Conservation (phyloP, 176 grass and related monocot genomes). For the Oryza punctata region DNA sequence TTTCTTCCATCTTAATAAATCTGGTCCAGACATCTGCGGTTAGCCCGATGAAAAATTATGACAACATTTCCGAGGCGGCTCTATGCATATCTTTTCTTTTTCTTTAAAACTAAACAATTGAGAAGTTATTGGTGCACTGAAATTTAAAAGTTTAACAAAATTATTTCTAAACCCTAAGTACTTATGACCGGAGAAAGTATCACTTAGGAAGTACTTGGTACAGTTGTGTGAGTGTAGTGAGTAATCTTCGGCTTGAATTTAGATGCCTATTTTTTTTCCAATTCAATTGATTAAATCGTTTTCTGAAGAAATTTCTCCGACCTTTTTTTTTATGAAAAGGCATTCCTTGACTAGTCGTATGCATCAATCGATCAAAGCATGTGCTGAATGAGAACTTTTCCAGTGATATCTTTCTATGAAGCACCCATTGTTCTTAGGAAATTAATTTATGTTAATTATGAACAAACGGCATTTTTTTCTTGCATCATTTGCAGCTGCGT, state of each 20-base stretch:
- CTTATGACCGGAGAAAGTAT: no score
- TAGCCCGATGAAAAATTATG: no score
- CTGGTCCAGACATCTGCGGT: no score
- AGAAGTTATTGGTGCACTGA: no score
- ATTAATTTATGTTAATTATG: not conserved
- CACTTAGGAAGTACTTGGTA: not conserved
- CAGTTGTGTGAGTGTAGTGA: not conserved
- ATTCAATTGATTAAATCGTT: not conserved
- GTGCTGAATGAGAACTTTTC: not conserved
- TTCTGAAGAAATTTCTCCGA: not conserved
- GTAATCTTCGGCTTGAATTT: not conserved
- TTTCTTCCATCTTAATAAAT: no score
- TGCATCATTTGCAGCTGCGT: constrained; percentile 13
- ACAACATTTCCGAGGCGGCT: no score
- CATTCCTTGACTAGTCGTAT: not conserved
- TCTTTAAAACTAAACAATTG: no score
- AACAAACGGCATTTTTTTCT: not conserved
- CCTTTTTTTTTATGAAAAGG: not conserved
- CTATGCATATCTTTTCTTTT: no score
- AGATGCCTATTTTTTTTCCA: not conserved
- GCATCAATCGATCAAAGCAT: not conserved
- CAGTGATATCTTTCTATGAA: constrained; percentile 4
- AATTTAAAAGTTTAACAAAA: no score
- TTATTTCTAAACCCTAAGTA: no score
- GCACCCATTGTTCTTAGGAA: not conserved